Base-by-base conservation (phyloP, 202 grass and related monocot genomes). In the Cymbopogon flexuosus region DNA sequence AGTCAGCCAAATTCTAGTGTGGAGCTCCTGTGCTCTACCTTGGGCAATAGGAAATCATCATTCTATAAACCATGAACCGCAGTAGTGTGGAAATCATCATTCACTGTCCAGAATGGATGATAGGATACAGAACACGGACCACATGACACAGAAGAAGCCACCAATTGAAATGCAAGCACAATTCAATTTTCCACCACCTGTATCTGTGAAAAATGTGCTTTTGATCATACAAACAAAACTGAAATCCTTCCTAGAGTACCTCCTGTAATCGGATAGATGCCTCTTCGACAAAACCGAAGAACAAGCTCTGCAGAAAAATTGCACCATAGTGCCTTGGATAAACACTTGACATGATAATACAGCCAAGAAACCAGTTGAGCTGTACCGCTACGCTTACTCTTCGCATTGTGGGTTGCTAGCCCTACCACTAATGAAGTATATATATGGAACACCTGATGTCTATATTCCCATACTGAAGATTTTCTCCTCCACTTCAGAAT, bases 401-500 rank as follows among this genome's bases (percentile, higher is more conserved):
- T 42, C 0, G 21, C 54, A 62, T 7, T 27, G 9, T 39, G 70
- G 24, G 61, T 39, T 46, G 73, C 8, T 70, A 42, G 19, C 18
- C 61, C 22, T 41, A 22, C 24, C 51, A 6, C 7, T 30, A 34
- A n/a, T 16, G 8, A 78, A 42, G 16, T 51, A 31, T 2, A 29
- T 5, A 8, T 68, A 68, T 14, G 4, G 15, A 71, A 8, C 21
- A 18, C 39, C 10, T 6, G 71, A 54, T 60, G 12, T 60, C 21
- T 60, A 61, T 58, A 58, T 29, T 61, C 10, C 58, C 57, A 22
- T 0, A 61, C 22, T 14, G 23, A 29, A 29, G 58, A 29, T 61
- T 61, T 61, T 61, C 15, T n/a, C 62, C 63, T 62, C 69, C 37
- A 68, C 23, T 62, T 80, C 47, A 68, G 62, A 31, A 71, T 23